These are phyloP conservation scores for Bombardia bombarda DNA, from an alignment of 495 filamentous ascomycete species.

Conservation along the genomic window DNA sequence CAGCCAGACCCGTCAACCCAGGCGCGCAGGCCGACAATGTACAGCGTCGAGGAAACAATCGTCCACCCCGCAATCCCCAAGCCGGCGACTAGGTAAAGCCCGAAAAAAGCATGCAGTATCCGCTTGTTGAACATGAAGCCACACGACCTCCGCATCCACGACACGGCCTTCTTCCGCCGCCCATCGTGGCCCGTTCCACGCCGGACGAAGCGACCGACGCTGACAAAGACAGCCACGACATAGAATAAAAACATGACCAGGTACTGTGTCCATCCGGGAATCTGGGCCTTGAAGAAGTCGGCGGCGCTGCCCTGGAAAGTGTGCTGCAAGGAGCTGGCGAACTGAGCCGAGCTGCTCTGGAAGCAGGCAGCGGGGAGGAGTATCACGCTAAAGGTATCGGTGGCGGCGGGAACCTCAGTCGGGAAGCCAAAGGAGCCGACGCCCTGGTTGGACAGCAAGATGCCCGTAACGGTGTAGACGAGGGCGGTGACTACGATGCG, in stretches of 20 bases:
- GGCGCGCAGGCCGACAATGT: constrained; percentile 19
- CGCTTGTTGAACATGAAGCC: not conserved
- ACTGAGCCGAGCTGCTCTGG: constrained; percentile 8
- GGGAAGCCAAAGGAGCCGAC: constrained; percentile 13
- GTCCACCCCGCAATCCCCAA: constrained; percentile 11
- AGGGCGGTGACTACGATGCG: constrained; percentile 15
- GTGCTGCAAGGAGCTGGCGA: constrained; percentile 1
- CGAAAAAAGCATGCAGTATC: constrained; percentile 7
- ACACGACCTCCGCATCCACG: not conserved
- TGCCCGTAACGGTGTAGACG: constrained; percentile 19
- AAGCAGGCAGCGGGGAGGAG: constrained; percentile 25
- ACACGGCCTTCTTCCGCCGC: constrained; percentile 5
- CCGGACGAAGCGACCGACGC: constrained; percentile 14
- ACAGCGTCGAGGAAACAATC: constrained; percentile 10
- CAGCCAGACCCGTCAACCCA: constrained; percentile 26
- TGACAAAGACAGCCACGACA: constrained; percentile 15
- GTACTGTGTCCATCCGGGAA: constrained; percentile 22
- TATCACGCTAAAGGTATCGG: constrained; percentile 13
- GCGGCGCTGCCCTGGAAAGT: constrained; percentile 5
- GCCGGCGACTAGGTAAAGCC: constrained; percentile 17
- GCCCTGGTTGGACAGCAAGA: constrained; percentile 23
- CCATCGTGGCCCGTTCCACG: constrained; percentile 12
- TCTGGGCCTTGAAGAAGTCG: constrained; percentile 4
- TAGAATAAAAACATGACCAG: constrained; percentile 22
- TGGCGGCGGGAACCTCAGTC: constrained; percentile 12